Evolutionary conservation across 257 asterid genomes (phyloP).

Genomic region (Petunia secreta): DNA sequence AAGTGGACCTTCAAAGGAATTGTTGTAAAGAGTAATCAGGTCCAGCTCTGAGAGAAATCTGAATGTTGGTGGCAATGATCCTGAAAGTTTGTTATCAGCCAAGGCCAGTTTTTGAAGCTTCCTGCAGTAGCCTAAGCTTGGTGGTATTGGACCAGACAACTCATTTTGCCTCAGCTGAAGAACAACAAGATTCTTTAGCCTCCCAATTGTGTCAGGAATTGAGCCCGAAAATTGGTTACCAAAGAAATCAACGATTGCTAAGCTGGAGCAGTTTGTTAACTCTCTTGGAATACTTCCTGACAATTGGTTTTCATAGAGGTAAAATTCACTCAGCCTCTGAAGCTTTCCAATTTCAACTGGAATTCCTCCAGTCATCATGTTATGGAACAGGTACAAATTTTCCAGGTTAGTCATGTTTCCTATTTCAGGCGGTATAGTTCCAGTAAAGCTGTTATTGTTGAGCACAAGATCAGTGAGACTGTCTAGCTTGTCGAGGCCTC

Average conservation of each 20-base stretch:
- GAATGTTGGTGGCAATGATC: slow-evolving; percentile 69
- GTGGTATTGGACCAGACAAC: slow-evolving; percentile 68
- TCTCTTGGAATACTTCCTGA: slow-evolving; percentile 73
- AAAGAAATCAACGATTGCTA: slow-evolving; percentile 69
- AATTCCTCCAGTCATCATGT: slow-evolving; percentile 67
- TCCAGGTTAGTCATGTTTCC: slow-evolving; percentile 70
- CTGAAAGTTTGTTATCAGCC: slow-evolving; percentile 85
- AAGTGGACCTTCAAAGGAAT: slow-evolving; percentile 76
- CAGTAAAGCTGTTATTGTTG: slow-evolving; percentile 77
- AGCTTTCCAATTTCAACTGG: slow-evolving; percentile 77
- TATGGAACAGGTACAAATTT: slow-evolving; percentile 57
- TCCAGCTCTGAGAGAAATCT: slow-evolving; percentile 60
- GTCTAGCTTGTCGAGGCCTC: slow-evolving; percentile 48
- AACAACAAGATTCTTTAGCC: slow-evolving; percentile 62
- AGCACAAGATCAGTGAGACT: slow-evolving; percentile 81
- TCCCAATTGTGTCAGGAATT: slow-evolving; percentile 78
- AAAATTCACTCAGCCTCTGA: slow-evolving; percentile 52
- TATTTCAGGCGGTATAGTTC: slow-evolving; percentile 61
- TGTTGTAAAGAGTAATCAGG: slow-evolving; percentile 80
- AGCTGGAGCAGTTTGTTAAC: slow-evolving; percentile 67
- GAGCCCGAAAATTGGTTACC: slow-evolving; percentile 71
- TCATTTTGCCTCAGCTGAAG: slow-evolving; percentile 80
- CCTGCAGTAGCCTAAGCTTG: slow-evolving; percentile 79
- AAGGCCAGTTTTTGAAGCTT: slow-evolving; percentile 68
- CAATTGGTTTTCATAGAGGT: slow-evolving; percentile 79